Evolutionary conservation across 2,329 filamentous ascomycete species (phyloP), one percentile per base, ranked within the genome.

Genomic region (Pseudofabraea citricarpa): DNA sequence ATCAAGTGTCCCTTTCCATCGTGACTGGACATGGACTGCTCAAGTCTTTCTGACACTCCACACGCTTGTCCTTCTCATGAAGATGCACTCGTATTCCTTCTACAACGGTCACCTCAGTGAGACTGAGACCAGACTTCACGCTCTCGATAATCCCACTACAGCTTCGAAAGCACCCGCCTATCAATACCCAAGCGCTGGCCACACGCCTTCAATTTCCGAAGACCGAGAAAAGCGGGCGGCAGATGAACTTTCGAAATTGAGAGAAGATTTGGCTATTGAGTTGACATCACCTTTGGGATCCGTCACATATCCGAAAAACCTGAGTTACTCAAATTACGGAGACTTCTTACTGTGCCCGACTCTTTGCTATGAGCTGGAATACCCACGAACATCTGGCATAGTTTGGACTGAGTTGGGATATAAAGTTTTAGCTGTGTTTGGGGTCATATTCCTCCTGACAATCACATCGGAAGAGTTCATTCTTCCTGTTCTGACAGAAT

Each of bases 21-120:
- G 94, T 7, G 75, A 85, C 40, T 98, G 93, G 93, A 87, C 90
- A 3, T 98, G 93, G 93, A 98, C 93, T 0, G 84, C 91, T 3
- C 93, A 97, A 61, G 93, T 98, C 29, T 98, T 94, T 64, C 79
- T 98, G 55, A 85, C 90, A 9, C 73, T 98, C 24, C 93, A 98
- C 65, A 85, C 90, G 33, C 81, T 98, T 66, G 85, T 88, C 6
- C 74, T 98, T 16, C 81, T 96, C 40, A 98, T 98, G 93, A 98
- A 98, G 73, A 93, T 97, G 81, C 93, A 98, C 64, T 96, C 90
- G 5, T 98, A 95, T 60, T 87, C 89, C 19, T 98, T 97, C 65
- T 98, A 98, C 71, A 97, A 96, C 57, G 93, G 93, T 9, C 93
- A 98, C 64, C 73, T 98, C 13, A 87, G 85, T 54, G 88, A 93